A percentile compares a stretch with the other conserved stretches of the same genome.
These are phyloP conservation scores for Phytophthora citrophthora DNA, from an alignment of 352 stramenopile genomes.

Conservation along the genomic window DNA sequence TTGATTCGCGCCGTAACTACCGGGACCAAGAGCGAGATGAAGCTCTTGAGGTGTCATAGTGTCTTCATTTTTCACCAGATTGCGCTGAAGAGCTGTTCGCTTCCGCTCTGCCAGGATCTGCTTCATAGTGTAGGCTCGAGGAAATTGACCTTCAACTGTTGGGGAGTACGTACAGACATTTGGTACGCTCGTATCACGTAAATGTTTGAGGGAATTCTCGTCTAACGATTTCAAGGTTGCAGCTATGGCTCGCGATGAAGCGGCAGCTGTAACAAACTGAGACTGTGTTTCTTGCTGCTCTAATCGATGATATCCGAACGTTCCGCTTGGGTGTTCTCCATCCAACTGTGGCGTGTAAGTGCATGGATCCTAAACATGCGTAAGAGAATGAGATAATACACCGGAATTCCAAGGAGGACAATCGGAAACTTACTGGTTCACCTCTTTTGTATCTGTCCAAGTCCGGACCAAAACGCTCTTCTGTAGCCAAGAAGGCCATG, in stretches of 20 bases:
- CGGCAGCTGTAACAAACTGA: slow-evolving; percentile 14
- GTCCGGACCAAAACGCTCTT: slow-evolving; percentile 57
- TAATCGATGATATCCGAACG: slow-evolving; percentile 42
- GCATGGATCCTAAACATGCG: slow-evolving; percentile 40
- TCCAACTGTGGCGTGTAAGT: slow-evolving; percentile 41
- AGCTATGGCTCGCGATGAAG: slow-evolving; percentile 14
- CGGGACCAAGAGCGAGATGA: slow-evolving; percentile 50
- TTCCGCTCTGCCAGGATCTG: slow-evolving; percentile 41
- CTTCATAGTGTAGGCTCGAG: slow-evolving; percentile 44
- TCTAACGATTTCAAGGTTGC: slow-evolving; percentile 27
- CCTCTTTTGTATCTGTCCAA: slow-evolving; percentile 42
- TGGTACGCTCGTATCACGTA: slow-evolving; percentile 11
- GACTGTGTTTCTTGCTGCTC: slow-evolving; percentile 16
- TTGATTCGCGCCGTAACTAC: slow-evolving; percentile 59
- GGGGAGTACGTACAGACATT: slow-evolving; percentile 48
- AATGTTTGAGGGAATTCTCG: slow-evolving; percentile 25
- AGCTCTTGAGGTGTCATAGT: slow-evolving; percentile 28
- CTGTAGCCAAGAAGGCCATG: slow-evolving; percentile 60
- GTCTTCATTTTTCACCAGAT: slow-evolving; percentile 16
- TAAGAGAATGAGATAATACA: neutral
- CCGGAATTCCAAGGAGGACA: no score
- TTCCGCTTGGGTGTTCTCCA: slow-evolving; percentile 22
- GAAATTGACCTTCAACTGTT: slow-evolving; percentile 46
- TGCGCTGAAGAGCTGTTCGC: slow-evolving; percentile 6
- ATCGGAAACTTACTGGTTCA: slow-evolving; percentile 40